These are phyloP conservation scores for Phytophthora nicotianae DNA, from an alignment of 352 stramenopile species.

Conservation along the genomic window DNA sequence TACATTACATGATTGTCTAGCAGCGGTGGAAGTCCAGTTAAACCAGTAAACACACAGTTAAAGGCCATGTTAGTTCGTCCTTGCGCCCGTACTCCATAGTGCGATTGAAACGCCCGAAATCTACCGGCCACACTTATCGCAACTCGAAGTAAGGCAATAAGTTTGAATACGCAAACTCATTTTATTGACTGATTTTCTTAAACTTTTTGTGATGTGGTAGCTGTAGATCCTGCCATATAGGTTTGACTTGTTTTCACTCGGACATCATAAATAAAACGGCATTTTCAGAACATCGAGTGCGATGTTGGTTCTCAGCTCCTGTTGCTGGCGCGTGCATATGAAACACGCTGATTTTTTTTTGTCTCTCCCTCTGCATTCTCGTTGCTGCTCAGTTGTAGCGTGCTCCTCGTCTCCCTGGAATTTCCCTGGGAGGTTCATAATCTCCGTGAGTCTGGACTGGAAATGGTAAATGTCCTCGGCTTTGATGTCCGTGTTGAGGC, in stretches of 20 bases:
- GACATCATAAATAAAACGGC: slow-evolving; percentile 43
- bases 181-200: slow-evolving; percentile 21
- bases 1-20: too few species aligned
- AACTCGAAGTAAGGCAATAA: background rate
- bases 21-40: slow-evolving; percentile 15
- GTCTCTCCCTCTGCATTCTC: slow-evolving; percentile 8
- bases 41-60: slow-evolving; percentile 8
- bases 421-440: slow-evolving; percentile 30
- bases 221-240: slow-evolving; percentile 15
- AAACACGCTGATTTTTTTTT: slow-evolving; percentile 13
- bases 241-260: slow-evolving; percentile 21
- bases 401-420: slow-evolving; percentile 22
- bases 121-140: too few species aligned
- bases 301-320: slow-evolving; percentile 12
- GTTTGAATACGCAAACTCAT: slow-evolving; percentile 5
- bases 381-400: slow-evolving; percentile 28
- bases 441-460: slow-evolving; percentile 27
- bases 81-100: slow-evolving; percentile 8
- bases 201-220: slow-evolving; percentile 8
- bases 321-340: background rate
- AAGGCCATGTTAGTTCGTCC: background rate
- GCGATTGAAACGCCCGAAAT: background rate
- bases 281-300: slow-evolving; percentile 13
- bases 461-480: slow-evolving; percentile 13
- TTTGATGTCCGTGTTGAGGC: slow-evolving; percentile 12